phyloP scores from a whole-genome alignment of 495 filamentous ascomycete species.

The Ramalina intermedia region DNA sequence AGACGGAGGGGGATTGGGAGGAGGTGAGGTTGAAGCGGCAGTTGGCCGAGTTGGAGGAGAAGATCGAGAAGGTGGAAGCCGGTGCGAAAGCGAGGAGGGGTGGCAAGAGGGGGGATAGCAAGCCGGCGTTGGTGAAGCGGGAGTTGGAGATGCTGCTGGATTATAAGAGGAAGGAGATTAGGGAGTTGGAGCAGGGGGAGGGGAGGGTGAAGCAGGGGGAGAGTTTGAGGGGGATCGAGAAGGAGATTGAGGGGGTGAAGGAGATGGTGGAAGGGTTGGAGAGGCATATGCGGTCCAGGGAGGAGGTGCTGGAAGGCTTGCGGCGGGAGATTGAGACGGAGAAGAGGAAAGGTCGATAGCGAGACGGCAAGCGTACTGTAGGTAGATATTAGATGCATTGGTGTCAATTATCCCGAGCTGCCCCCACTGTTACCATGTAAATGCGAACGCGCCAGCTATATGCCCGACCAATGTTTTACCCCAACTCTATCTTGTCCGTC shows the following conservation, averaged over 20 bases:
- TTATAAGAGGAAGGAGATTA: slow-evolving; percentile 34
- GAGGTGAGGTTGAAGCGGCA: slow-evolving; percentile 90
- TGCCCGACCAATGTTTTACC: background rate
- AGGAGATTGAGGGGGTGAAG: slow-evolving; percentile 34
- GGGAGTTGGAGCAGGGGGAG: slow-evolving; percentile 30
- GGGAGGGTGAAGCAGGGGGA: slow-evolving; percentile 32
- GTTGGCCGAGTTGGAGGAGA: slow-evolving; percentile 70
- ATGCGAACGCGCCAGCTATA: background rate
- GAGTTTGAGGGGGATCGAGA: slow-evolving; percentile 34
- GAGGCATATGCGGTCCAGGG: slow-evolving; percentile 30
- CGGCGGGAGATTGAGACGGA: slow-evolving; percentile 34
- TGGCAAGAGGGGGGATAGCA: slow-evolving; percentile 33
- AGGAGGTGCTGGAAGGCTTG: slow-evolving; percentile 28
- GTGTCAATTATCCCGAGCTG: background rate
- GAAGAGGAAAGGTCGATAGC: slow-evolving; percentile 24
- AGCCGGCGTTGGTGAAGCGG: slow-evolving; percentile 76
- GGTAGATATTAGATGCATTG: background rate
- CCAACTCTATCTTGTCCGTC: background rate
- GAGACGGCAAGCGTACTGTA: background rate
- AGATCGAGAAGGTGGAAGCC: slow-evolving; percentile 61
- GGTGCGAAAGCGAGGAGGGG: slow-evolving; percentile 37
- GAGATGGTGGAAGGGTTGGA: slow-evolving; percentile 41
- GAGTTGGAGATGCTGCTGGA: slow-evolving; percentile 79
- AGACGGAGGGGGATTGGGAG: slow-evolving; percentile 82
- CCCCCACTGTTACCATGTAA: background rate